Conservation (phyloP, 2,329 filamentous ascomycete species). For the Macrophomina pseudophaseolina region DNA sequence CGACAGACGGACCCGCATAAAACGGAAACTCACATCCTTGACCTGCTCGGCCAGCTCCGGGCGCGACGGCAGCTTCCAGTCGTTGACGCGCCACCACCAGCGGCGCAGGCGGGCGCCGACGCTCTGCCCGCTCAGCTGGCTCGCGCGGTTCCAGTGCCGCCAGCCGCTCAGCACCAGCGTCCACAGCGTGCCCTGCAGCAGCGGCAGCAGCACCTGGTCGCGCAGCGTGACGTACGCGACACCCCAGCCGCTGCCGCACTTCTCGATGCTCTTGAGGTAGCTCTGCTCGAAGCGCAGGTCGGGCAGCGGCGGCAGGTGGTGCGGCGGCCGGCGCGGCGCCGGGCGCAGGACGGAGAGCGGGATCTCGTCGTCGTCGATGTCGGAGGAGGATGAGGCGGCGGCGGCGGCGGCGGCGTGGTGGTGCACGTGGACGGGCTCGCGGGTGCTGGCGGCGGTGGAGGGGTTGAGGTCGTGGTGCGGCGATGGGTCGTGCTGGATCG, state of each 20-base stretch:
- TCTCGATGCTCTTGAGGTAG: conserved; percentile 86
- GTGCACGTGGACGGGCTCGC: conserved; percentile 62
- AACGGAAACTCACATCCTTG: conserved; percentile 25
- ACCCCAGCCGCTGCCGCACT: conserved; percentile 78
- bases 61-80: conserved; percentile 65
- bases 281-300: conserved; percentile 98
- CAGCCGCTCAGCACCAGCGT: conserved; percentile 84
- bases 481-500: conserved; percentile 75
- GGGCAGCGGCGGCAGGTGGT: conserved; percentile 70
- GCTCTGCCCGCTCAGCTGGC: conserved; percentile 75
- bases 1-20: conserved; percentile 15
- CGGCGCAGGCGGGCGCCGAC: conserved; percentile 77
- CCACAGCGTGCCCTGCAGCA: conserved; percentile 88
- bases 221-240: conserved; percentile 83
- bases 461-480: conserved; percentile 78
- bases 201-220: conserved; percentile 89
- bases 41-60: background rate
- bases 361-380: conserved; percentile 68
- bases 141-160: conserved; percentile 85
- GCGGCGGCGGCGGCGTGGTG: conserved; percentile 22
- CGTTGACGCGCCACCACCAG: conserved; percentile 96
- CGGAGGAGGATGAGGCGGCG: conserved; percentile 45
- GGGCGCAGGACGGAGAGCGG: conserved; percentile 68
- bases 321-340: conserved; percentile 54
- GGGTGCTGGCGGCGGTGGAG: conserved; percentile 72